Conservation (phyloP, 1,284 basidiomycete genomes). For the Acaromyces ingoldii region DNA sequence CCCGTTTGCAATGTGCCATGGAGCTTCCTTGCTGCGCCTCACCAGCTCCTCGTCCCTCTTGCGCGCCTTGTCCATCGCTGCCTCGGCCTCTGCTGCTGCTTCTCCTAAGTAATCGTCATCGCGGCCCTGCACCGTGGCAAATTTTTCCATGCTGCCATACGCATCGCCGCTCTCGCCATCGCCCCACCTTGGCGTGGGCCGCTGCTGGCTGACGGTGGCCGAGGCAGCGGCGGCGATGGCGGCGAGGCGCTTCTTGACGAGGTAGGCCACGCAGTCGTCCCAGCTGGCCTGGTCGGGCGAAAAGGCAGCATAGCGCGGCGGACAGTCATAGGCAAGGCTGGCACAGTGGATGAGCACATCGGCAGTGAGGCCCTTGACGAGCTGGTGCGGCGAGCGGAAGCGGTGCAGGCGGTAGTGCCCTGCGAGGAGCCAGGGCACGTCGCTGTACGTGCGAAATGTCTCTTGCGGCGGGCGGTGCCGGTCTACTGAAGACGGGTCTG, state of each 20-base stretch:
- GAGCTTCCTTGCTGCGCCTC: no score
- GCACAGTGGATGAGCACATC: constrained; percentile 2
- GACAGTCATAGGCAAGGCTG: background rate
- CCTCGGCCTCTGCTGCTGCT: no score
- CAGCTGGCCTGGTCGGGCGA: constrained; percentile 3
- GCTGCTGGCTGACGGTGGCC: no score
- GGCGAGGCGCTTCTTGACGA: background rate
- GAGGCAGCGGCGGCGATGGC: background rate
- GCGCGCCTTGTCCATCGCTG: no score
- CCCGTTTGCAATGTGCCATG: no score
- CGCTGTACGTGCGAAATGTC: constrained; percentile 3
- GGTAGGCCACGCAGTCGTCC: background rate
- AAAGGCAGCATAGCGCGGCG: background rate
- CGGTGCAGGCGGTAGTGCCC: constrained; percentile 5
- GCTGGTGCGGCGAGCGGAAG: constrained; percentile 4
- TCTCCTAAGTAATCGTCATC: background rate
- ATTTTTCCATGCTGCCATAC: background rate
- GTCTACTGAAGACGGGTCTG: background rate
- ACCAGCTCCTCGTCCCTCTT: no score
- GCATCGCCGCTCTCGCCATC: constrained; percentile 10
- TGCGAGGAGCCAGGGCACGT: constrained; percentile 5
- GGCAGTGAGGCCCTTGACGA: constrained; percentile 7
- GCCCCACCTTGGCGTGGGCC: constrained; percentile 1
- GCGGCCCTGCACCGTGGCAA: background rate
- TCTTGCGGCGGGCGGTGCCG: constrained; percentile 5